phyloP scores from a whole-genome alignment of 1,284 basidiomycete species.

The Ganoderma meredithae region DNA sequence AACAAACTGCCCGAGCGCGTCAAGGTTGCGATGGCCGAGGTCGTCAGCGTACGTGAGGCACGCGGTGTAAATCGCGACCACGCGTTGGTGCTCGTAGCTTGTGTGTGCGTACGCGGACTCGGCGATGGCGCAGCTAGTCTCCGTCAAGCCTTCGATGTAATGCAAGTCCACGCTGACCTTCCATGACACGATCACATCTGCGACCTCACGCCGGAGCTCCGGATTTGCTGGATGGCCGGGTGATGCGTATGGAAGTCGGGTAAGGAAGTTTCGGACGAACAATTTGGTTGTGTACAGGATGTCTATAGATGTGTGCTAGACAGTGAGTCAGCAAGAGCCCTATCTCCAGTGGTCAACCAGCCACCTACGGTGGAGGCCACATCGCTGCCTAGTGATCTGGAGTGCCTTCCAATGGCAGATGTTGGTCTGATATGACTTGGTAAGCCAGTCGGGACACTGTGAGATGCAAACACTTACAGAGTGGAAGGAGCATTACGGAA shows the following conservation, averaged over 20 bases:
- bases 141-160: constrained; percentile 10
- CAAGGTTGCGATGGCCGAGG: constrained; percentile 23
- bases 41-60: constrained; percentile 28
- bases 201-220: constrained; percentile 15
- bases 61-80: constrained; percentile 26
- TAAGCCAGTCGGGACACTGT: background rate
- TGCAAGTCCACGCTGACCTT: constrained; percentile 13
- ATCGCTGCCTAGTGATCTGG: background rate
- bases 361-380: background rate
- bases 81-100: constrained; percentile 21
- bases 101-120: constrained; percentile 28
- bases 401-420: background rate
- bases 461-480: background rate
- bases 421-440: background rate
- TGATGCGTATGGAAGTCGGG: constrained; percentile 14
- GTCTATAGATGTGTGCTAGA: background rate
- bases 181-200: constrained; percentile 26
- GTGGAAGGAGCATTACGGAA: background rate
- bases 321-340: background rate
- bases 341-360: background rate
- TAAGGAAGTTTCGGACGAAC: constrained; percentile 18
- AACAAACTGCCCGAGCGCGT: constrained; percentile 20
- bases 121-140: constrained; percentile 20
- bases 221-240: constrained; percentile 12
- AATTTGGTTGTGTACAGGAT: constrained; percentile 8